phyloP scores from a whole-genome alignment of 192 early-diverging fungal species.

The Powellomyces hirtus region DNA sequence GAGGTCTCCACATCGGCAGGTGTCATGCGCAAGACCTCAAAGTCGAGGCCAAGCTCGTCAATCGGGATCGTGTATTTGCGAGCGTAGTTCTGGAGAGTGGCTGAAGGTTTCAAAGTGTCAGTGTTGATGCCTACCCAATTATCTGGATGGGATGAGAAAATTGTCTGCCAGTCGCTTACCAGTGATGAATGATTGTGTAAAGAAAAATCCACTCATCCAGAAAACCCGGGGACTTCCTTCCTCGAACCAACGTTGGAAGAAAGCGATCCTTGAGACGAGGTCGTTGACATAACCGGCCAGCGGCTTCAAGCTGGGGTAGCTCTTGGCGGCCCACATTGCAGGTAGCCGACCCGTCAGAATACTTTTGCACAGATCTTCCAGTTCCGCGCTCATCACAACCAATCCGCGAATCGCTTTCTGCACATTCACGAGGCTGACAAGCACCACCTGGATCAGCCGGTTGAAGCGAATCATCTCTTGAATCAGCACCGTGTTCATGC shows the following conservation, averaged over 20 bases:
- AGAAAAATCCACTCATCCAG: slow-evolving; percentile 69
- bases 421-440: slow-evolving; percentile 56
- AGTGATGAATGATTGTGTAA: slow-evolving; percentile 68
- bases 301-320: slow-evolving; percentile 63
- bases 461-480: slow-evolving; percentile 71
- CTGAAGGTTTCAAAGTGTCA: slow-evolving; percentile 16
- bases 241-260: slow-evolving; percentile 61
- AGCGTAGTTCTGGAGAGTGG: slow-evolving; percentile 63
- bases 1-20: slow-evolving; percentile 11
- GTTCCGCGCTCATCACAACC: slow-evolving; percentile 61
- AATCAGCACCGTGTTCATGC: slow-evolving; percentile 65
- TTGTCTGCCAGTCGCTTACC: slow-evolving; percentile 25
- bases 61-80: slow-evolving; percentile 60
- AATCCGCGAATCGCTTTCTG: slow-evolving; percentile 65
- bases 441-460: slow-evolving; percentile 53
- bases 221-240: slow-evolving; percentile 54
- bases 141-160: background rate
- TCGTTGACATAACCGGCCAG: slow-evolving; percentile 56
- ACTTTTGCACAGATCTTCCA: slow-evolving; percentile 63
- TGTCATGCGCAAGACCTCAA: slow-evolving; percentile 41
- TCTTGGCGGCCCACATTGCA: slow-evolving; percentile 60
- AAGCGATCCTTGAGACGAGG: slow-evolving; percentile 51
- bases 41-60: slow-evolving; percentile 58
- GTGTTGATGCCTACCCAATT: no score
- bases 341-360: slow-evolving; percentile 55